These are phyloP conservation scores for Monosporascus sp. DNA, from an alignment of 2,329 filamentous ascomycete species.

Conservation along the genomic window DNA sequence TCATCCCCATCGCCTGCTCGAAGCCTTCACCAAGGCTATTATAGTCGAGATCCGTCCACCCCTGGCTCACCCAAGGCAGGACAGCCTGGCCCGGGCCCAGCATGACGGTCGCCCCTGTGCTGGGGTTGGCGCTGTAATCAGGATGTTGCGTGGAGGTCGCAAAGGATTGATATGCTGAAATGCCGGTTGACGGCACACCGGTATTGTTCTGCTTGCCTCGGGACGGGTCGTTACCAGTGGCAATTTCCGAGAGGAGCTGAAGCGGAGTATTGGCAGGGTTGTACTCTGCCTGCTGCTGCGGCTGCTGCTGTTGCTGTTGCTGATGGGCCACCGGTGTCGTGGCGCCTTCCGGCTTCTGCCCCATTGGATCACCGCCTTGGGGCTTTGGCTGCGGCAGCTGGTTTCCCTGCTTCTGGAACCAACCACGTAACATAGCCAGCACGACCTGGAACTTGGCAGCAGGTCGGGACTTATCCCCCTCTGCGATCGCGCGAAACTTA, in stretches of 20 bases:
- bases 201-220: slow-evolving; percentile 11
- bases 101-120: slow-evolving; percentile 4
- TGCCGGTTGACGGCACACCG: slow-evolving; percentile 8
- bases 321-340: slow-evolving; percentile 1
- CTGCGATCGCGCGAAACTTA: slow-evolving; percentile 60
- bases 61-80: slow-evolving; percentile 25
- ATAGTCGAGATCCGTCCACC: slow-evolving; percentile 30
- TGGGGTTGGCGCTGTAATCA: slow-evolving; percentile 28
- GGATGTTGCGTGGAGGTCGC: slow-evolving; percentile 25
- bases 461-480: slow-evolving; percentile 58
- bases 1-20: slow-evolving; percentile 39
- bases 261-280: slow-evolving; percentile 45
- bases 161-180: slow-evolving; percentile 15
- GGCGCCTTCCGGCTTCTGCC: slow-evolving; percentile 4
- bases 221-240: slow-evolving; percentile 37
- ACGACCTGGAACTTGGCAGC: slow-evolving; percentile 68
- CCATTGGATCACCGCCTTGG: background rate
- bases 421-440: slow-evolving; percentile 62
- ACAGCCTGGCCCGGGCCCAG: slow-evolving; percentile 4
- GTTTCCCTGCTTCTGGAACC: slow-evolving; percentile 54
- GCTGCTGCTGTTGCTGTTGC: slow-evolving; percentile 14
- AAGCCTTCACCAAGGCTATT: slow-evolving; percentile 33
- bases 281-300: slow-evolving; percentile 21
- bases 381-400: slow-evolving; percentile 7
- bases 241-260: slow-evolving; percentile 52